Base-by-base conservation (phyloP, 2,329 filamentous ascomycete genomes). In the Fusarium odoratissimum region DNA sequence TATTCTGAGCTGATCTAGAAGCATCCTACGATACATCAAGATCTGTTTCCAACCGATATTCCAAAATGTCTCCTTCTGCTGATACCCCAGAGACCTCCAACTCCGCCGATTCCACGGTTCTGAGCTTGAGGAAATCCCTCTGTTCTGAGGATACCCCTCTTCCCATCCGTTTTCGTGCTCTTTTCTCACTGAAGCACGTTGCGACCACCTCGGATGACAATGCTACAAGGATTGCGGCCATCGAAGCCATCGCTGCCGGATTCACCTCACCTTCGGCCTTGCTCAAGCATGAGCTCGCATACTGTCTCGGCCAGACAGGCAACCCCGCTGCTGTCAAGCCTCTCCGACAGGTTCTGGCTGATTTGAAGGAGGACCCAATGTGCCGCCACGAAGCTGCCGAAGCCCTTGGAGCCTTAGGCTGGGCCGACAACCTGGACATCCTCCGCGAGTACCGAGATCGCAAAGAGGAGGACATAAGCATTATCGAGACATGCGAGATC, bases 401-500 rank as follows among this genome's bases (percentile, higher is more conserved):
- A 86, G 96, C 96, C 6, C 87, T 99, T 19, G 96, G 94, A 17
- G 96, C 96, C 16, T 85, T 99, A 69, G 94, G 94, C 8, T 91
- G 95, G 79, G 84, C 86, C 35, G 88, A 88, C 8, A 95, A 93
- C 79, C 81, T 99, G 79, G 90, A 90, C 5, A 83, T 98, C 38
- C 84, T 99, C 73, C 90, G 88, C 79, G 82, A 89, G 73, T 90
- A 94, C 79, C 89, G 94, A 71, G 93, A 98, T 80, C 90, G 94
- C 71, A 83, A 87, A 70, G 90, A 89, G 23, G 95, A 98, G 83
- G 88, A 91, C 38, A 90, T 92, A 33, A 93, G 95, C 42, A 91
- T 99, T n/a, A 90, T 89, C 45, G 95, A 99, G 87, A 99, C 96
- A 1, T 99, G 96, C 81, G 96, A 99, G 80, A 96, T 99, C 80